Evolutionary conservation across 2,329 filamentous ascomycete genomes (phyloP).

Genomic region (Neobulgaria alba): DNA sequence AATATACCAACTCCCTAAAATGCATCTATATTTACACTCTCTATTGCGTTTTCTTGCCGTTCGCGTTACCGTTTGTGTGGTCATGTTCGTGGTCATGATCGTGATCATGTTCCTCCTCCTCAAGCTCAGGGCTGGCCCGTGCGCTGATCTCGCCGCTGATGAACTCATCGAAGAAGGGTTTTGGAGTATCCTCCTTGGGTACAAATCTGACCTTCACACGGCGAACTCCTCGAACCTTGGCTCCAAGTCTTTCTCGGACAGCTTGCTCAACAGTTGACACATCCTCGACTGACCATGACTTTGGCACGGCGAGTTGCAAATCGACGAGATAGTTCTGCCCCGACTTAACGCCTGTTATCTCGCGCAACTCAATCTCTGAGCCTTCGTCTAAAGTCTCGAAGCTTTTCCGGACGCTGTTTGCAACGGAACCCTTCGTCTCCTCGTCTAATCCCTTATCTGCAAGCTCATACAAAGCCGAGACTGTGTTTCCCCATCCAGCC

Average conservation of each 20-base stretch:
- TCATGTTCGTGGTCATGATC: conserved; percentile 36
- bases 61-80: conserved; percentile 29
- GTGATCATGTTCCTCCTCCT: conserved; percentile 34
- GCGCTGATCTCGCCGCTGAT: conserved; percentile 33
- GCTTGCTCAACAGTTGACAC: conserved; percentile 62
- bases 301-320: conserved; percentile 74
- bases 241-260: conserved; percentile 64
- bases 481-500: conserved; percentile 80
- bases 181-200: conserved; percentile 49
- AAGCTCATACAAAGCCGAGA: conserved; percentile 73
- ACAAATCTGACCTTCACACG: conserved; percentile 79
- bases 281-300: conserved; percentile 65
- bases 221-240: conserved; percentile 74
- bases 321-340: conserved; percentile 96
- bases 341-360: conserved; percentile 84
- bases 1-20: neutral
- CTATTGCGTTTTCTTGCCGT: neutral
- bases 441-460: conserved; percentile 85
- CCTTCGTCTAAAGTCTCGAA: conserved; percentile 46
- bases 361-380: conserved; percentile 59
- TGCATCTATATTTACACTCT: neutral
- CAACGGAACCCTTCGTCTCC: conserved; percentile 67
- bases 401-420: conserved; percentile 53
- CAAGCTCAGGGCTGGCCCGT: neutral
- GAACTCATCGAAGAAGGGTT: conserved; percentile 69